Base-by-base conservation (phyloP, 1,284 basidiomycete genomes). In the Cryptococcus neoformans region DNA sequence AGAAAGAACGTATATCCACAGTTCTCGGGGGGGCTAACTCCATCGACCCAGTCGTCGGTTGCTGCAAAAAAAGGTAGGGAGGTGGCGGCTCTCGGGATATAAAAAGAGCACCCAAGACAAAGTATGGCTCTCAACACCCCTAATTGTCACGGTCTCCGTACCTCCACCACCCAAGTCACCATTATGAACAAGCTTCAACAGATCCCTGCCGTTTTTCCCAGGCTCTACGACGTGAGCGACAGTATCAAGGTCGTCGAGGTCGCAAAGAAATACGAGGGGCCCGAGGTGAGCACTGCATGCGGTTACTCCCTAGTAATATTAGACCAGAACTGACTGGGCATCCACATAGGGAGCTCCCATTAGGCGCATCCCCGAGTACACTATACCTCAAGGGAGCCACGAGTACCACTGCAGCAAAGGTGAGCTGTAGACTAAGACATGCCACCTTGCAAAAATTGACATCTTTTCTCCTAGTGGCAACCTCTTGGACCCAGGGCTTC, bases 401-500 rank as follows among this genome's bases (percentile, higher is more conserved):
- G 46, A 16, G 4, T 72, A 72, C 53, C 66, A 68, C 51, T 64
- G 65, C 58, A 65, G 60, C n/a, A 62, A 64, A 44, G 55, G 70
- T 71, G 55, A 41, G 66, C 58, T 21, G 21, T 21, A 21, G 21
- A 21, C 35, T 7, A 34, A 17, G 45, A 10, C 28, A 21, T 44
- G 9, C 9, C 34, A 48, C 39, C 40, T 41, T 41, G 40, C 11
- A n/a, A 41, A 41, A 41, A 41, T 16, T 34, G 37, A 44, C 44
- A 12, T 16, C n/a, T 17, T 16, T 10, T 4, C 17, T 5, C 21
- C 16, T 21, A 70, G 66, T 63, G 44, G 57, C 53, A 12, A 63
- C 56, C 10, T 55, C 66, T 1, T 72, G 69, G 70, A 74, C 72
- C 5, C 65, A 72, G 44, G 72, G 70, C 3, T 73, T 71, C 66